Evolutionary conservation across 371 early-diverging fungal species (phyloP), one percentile per base, ranked within the genome.

Genomic region (Phascolomyces articulosus): DNA sequence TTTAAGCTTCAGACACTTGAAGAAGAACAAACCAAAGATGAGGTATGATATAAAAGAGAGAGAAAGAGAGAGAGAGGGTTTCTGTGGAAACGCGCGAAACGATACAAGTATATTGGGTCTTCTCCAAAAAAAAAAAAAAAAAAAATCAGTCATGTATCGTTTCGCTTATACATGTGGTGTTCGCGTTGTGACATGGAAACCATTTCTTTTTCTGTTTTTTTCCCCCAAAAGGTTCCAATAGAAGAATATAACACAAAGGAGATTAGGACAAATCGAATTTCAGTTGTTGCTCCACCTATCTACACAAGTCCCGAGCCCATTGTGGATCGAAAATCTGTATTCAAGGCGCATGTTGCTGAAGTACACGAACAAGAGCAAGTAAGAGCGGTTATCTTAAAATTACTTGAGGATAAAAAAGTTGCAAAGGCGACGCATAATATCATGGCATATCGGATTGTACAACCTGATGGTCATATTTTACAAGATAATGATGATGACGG

Each of bases 401-500:
- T 97, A 51, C 68, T 92, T 63, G 75, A 84, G 51, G 88, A 94
- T 68, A 90, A 88, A 64, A 89, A 88, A 58, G 90, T 94, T 59
- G 88, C 94, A 1, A 83, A 86, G 54, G 95, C 96, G 0, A 94
- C 96, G 0, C 97, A 97, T 74, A 95, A 95, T 69, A 95, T 96
- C 20, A 69, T 88, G 68, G 97, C 97, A 0, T 97, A 93, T 70
- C 88, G 96, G 4, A 89, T 96, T 49, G 82, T 74, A 2, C 63
- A 78, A 31, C 73, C 76, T 16, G 84, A 83, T 58, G 87, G 87
- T 2, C 71, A 72, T n/a, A 71, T 90, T 11, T 55, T 84, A 0
- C 88, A 90, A 70, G 93, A 93, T 63, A 87, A 88, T 62, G 91
- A 92, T 68, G 93, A 93, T 72, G 93, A 93, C 62, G 93, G 93